Percentiles rank a stretch among this genome's conserved stretches.
These are phyloP conservation scores for Anthoceros angustus DNA, from an alignment of 225 moss, liverwort and hornwort genomes.

Conservation along the genomic window DNA sequence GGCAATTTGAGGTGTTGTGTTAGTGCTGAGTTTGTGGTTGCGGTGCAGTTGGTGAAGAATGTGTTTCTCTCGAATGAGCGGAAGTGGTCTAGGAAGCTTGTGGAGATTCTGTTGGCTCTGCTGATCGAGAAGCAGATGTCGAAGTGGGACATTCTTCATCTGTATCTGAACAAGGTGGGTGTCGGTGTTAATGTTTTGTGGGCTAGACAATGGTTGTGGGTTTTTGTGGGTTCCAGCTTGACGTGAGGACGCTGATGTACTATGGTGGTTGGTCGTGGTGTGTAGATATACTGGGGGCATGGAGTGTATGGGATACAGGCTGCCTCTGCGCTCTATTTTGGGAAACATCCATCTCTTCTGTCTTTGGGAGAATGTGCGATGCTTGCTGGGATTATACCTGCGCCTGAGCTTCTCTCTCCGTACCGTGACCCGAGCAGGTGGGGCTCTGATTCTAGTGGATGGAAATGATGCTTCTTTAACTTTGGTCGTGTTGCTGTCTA, in stretches of 20 bases:
- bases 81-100: constrained; percentile 81
- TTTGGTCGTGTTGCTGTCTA: not conserved
- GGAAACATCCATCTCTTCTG: constrained; percentile 78
- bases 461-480: not conserved
- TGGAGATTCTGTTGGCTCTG: constrained; percentile 76
- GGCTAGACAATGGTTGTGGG: not conserved
- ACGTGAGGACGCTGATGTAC: not conserved
- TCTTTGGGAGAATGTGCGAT: constrained; percentile 90
- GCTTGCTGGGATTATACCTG: constrained; percentile 98
- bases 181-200: not conserved
- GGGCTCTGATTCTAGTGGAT: not conserved
- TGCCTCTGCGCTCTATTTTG: constrained; percentile 90
- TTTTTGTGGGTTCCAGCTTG: not conserved
- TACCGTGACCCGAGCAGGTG: constrained; percentile 77
- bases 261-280: constrained; percentile 13
- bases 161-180: constrained; percentile 72
- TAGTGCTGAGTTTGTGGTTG: not conserved
- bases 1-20: not conserved
- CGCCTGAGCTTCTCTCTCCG: constrained; percentile 82
- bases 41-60: constrained; percentile 71
- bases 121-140: constrained; percentile 71
- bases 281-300: constrained; percentile 98
- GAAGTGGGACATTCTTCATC: constrained; percentile 90
- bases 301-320: constrained; percentile 89
- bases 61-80: constrained; percentile 65